phyloP scores from a whole-genome alignment of 345 rosid genomes.

The Sisymbrium irio region DNA sequence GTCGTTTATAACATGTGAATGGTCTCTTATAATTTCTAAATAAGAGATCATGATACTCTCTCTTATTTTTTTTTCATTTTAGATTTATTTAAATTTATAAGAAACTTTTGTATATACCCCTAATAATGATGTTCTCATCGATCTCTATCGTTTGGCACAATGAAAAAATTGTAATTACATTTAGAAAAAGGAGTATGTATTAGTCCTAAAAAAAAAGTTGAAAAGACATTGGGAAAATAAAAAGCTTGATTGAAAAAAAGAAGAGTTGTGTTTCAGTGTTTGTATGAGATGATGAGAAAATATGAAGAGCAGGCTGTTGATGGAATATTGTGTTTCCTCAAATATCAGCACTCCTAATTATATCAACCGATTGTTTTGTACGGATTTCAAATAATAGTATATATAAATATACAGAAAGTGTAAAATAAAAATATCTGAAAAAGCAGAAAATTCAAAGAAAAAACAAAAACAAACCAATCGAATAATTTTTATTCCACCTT shows the following conservation, averaged over 20 bases:
- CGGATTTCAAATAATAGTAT: neutral
- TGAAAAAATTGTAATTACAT: no score
- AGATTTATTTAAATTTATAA: no score
- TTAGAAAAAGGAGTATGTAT: no score
- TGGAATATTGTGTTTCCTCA: constrained; percentile 40
- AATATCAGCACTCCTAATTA: constrained; percentile 30
- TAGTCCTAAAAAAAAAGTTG: neutral
- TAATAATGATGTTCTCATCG: no score
- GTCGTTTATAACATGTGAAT: no score
- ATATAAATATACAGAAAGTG: neutral
- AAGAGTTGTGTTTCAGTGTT: neutral
- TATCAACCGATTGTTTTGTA: constrained; percentile 28
- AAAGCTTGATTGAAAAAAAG: constrained; percentile 20
- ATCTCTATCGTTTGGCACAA: no score
- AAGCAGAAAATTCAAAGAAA: neutral
- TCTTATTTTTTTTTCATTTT: no score
- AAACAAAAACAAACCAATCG: neutral
- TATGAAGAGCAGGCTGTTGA: constrained; percentile 30
- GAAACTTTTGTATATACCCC: no score
- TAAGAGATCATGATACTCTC: no score
- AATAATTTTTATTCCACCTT: no score
- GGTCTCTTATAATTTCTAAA: no score
- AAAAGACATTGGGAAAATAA: constrained; percentile 21
- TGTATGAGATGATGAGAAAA: constrained; percentile 27
- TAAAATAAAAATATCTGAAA: neutral